phyloP scores from a whole-genome alignment of 2,329 filamentous ascomycete genomes.

The Bipolaris cookei region DNA sequence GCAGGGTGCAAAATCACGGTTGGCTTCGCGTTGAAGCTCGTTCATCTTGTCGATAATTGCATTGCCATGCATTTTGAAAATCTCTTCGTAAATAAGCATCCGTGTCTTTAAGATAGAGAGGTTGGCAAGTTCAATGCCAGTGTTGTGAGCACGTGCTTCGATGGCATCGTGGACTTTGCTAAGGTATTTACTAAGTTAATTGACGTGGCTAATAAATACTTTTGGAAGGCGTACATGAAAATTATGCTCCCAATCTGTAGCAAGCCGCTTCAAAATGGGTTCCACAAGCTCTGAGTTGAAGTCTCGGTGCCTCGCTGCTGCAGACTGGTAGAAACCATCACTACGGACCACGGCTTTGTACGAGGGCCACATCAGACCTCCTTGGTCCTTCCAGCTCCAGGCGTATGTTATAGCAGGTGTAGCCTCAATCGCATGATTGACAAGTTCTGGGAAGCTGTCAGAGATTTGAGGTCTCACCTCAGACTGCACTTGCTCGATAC shows the following conservation, averaged over 20 bases:
- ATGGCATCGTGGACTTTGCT: constrained; percentile 53
- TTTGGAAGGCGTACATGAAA: constrained; percentile 54
- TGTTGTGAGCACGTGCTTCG: constrained; percentile 48
- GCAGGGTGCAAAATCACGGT: constrained; percentile 60
- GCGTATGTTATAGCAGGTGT: constrained; percentile 41
- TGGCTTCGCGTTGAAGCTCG: constrained; percentile 59
- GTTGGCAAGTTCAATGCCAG: constrained; percentile 50
- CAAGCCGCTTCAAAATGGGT: constrained; percentile 51
- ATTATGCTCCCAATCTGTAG: constrained; percentile 52
- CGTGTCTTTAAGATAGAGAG: constrained; percentile 52
- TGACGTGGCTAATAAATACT: constrained; percentile 49
- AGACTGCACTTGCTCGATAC: constrained; percentile 49
- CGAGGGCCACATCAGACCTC: constrained; percentile 59
- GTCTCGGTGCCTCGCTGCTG: constrained; percentile 46
- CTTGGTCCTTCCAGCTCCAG: constrained; percentile 51
- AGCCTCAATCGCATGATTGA: constrained; percentile 49
- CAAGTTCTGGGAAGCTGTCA: constrained; percentile 51
- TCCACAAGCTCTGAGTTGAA: constrained; percentile 52
- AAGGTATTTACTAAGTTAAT: constrained; percentile 42
- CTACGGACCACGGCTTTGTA: constrained; percentile 64
- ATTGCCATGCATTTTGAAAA: constrained; percentile 49
- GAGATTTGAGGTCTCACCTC: constrained; percentile 56
- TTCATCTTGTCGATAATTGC: constrained; percentile 50
- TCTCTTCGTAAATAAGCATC: constrained; percentile 51
- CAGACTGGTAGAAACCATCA: constrained; percentile 55